A percentile compares a stretch with the other conserved stretches of the same genome.
phyloP scores from a whole-genome alignment of 2,329 filamentous ascomycete species.

The Bipolaris gigantea region DNA sequence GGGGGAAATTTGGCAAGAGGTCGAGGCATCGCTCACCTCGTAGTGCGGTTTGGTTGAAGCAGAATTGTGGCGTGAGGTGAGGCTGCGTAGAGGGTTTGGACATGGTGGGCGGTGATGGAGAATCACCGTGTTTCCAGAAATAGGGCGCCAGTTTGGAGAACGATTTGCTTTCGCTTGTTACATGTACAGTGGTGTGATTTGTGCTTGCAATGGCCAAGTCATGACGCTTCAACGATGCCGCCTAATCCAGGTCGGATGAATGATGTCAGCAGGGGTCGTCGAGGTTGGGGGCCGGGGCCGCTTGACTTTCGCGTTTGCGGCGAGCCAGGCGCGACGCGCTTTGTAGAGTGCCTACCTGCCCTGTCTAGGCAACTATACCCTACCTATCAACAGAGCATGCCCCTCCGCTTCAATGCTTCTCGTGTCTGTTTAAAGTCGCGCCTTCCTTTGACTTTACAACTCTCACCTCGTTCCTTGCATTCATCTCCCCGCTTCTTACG shows the following conservation, averaged over 20 bases:
- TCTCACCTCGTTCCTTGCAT: conserved; percentile 9
- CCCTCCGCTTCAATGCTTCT: conserved; percentile 32
- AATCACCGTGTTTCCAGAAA: conserved; percentile 31
- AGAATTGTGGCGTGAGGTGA: conserved; percentile 52
- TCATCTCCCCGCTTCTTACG: conserved; percentile 6
- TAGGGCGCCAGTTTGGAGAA: conserved; percentile 33
- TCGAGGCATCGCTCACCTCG: conserved; percentile 44
- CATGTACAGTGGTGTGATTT: background rate
- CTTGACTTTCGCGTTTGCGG: conserved; percentile 25
- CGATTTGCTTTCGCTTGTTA: too few species aligned
- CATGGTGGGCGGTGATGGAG: conserved; percentile 34
- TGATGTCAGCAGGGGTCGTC: conserved; percentile 38
- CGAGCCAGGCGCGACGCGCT: conserved; percentile 35
- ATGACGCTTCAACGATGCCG: conserved; percentile 13
- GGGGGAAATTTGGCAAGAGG: background rate
- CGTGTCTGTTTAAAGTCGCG: conserved; percentile 15
- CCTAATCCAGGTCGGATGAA: conserved; percentile 23
- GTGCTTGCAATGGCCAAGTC: conserved; percentile 8
- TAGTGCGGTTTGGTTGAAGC: conserved; percentile 55
- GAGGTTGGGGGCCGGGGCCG: conserved; percentile 4
- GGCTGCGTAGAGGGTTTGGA: conserved; percentile 48
- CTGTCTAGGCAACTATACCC: conserved; percentile 21
- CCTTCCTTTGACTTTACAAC: conserved; percentile 6
- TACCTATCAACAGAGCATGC: conserved; percentile 34
- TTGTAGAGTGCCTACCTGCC: conserved; percentile 13